Evolutionary conservation across 495 filamentous ascomycete species (phyloP), one percentile per base, ranked within the genome.

Genomic region (Penicillium ucsense): DNA sequence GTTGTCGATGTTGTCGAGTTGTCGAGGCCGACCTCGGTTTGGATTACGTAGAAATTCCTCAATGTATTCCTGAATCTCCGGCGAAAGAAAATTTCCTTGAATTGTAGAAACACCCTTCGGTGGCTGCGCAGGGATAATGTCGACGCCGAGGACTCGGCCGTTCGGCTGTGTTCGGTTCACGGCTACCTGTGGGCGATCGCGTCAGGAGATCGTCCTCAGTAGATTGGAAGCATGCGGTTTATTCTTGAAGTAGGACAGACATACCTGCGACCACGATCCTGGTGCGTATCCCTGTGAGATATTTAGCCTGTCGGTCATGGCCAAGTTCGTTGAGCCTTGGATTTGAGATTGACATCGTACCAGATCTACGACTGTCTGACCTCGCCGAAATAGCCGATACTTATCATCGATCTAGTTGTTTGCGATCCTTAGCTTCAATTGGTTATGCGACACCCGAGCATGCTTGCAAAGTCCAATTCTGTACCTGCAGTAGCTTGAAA

Each of bases 191-290:
- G 46, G 32, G 51, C 40, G 51, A 44, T 38, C 11, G 27, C 29
- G 4, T 36, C 12, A 41, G 8, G 10, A 12, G 20, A 20, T 20
- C 20, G 20, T 20, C 20, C 20, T 20, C 20, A 1, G 20, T 20
- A 2, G 20, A 20, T 20, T 20, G 1, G 2, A 20, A 20, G 20
- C 20, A 20, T 20, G 20, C 20, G 20, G 2, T 20, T 20, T 20
- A 20, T 20, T 20, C 20, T 20, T 20, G 20, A 20, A 20, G 20
- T 31, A n/a, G 31, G 20, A 7, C 12, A 35, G 12, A 48, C 59
- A 41, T 64, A 88, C 85, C 70, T 98, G 89, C 35, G 88, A 94
- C 92, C 92, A 98, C 20, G 80, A 84, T 0, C 94, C 92, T 10
- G 92, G 92, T 4, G 92, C 92, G 68, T 86, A 98, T 29, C 92